phyloP scores from a whole-genome alignment of 2,329 filamentous ascomycete genomes.

The Zymoseptoria pseudotritici region DNA sequence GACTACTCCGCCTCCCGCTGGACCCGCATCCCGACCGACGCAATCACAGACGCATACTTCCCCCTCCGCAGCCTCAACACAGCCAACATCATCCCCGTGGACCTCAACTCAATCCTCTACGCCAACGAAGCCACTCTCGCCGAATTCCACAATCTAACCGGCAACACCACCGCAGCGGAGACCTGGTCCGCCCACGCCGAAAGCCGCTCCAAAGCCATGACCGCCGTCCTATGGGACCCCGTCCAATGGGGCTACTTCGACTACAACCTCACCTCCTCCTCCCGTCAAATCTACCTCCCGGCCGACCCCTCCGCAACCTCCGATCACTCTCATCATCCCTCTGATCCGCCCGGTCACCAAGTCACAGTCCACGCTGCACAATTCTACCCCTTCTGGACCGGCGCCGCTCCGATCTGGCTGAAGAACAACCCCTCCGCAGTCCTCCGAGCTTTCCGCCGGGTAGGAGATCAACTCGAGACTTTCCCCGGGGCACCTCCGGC shows the following conservation, averaged over 20 bases:
- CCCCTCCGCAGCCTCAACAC: constrained; percentile 58
- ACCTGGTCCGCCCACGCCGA: constrained; percentile 46
- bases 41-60: constrained; percentile 54
- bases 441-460: constrained; percentile 46
- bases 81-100: constrained; percentile 52
- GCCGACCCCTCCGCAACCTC: constrained; percentile 40
- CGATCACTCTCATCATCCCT: constrained; percentile 6
- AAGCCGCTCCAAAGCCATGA: constrained; percentile 55
- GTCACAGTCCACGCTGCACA: constrained; percentile 53
- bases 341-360: constrained; percentile 49
- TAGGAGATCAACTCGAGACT: constrained; percentile 46
- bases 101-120: constrained; percentile 63
- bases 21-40: constrained; percentile 51
- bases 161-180: constrained; percentile 45
- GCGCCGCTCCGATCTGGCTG: constrained; percentile 52
- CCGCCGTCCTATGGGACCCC: constrained; percentile 56
- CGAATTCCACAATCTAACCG: constrained; percentile 45
- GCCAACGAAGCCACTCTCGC: constrained; percentile 56
- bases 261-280: constrained; percentile 55
- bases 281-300: constrained; percentile 50
- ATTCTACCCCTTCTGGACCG: constrained; percentile 63
- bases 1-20: constrained; percentile 54
- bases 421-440: constrained; percentile 54
- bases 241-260: constrained; percentile 60
- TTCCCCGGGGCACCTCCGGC: constrained; percentile 53